Evolutionary conservation across 116 monocot species (phyloP).

Genomic region (Trichopus zeylanicus): DNA sequence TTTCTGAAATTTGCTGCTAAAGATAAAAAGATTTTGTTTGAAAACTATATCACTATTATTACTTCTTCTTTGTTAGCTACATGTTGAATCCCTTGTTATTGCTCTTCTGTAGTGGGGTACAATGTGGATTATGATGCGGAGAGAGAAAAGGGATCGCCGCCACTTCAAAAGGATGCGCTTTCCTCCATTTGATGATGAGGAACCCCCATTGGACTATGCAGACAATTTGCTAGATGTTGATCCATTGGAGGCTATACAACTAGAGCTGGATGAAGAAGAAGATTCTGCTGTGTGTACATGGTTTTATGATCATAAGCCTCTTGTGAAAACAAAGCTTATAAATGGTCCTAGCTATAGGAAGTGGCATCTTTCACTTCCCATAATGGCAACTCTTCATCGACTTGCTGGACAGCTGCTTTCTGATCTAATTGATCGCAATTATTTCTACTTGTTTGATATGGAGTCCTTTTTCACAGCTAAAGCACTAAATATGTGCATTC

Average conservation of each 20-base stretch:
- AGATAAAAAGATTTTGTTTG: background rate
- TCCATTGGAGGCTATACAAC: conserved; percentile 91
- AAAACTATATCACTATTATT: background rate
- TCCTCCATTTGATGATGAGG: conserved; percentile 53
- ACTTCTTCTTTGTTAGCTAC: background rate
- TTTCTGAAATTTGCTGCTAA: background rate
- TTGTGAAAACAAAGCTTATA: conserved; percentile 92
- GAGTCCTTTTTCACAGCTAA: conserved; percentile 98
- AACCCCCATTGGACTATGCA: conserved; percentile 46
- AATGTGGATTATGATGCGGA: conserved; percentile 99
- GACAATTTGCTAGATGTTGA: conserved; percentile 92
- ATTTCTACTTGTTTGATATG: conserved; percentile 97
- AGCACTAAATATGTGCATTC: conserved; percentile 97
- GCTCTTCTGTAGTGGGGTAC: conserved; percentile 73
- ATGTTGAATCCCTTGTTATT: background rate
- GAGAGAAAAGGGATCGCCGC: conserved; percentile 88
- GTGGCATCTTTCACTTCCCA: conserved; percentile 98
- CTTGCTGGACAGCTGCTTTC: conserved; percentile 89
- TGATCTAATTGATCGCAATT: conserved; percentile 85
- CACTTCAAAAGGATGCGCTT: conserved; percentile 93
- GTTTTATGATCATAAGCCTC: conserved; percentile 98
- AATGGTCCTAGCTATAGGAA: conserved; percentile 97
- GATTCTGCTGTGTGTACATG: conserved; percentile 79
- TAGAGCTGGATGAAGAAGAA: conserved; percentile 73
- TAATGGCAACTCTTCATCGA: conserved; percentile 95